These are phyloP conservation scores for Ziziphus jujuba DNA, from an alignment of 306 rosid genomes.

Conservation along the genomic window DNA sequence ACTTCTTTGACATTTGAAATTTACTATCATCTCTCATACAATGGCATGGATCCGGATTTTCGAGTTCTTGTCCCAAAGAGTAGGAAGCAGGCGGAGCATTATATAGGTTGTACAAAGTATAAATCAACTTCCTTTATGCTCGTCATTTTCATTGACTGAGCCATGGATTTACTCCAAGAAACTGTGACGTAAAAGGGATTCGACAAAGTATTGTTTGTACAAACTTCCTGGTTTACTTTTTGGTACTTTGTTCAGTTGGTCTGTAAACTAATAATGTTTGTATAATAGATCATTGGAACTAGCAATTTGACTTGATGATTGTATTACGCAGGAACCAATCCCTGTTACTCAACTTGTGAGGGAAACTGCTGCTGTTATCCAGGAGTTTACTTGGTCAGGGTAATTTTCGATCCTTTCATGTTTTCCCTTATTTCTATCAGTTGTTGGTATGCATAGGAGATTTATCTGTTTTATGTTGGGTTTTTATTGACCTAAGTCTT, in stretches of 20 bases:
- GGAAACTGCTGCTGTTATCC: constrained; percentile 85
- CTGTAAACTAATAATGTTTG: background rate
- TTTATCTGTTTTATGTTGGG: background rate
- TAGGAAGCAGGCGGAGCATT: constrained; percentile 85
- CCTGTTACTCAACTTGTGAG: constrained; percentile 87
- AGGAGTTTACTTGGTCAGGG: constrained; percentile 89
- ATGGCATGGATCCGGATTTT: constrained; percentile 89
- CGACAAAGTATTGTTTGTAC: no score
- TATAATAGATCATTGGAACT: background rate
- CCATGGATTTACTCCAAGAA: no score
- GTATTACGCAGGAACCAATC: constrained; percentile 61
- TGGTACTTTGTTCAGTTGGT: background rate
- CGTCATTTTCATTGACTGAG: constrained; percentile 1
- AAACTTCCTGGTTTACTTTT: background rate
- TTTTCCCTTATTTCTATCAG: background rate
- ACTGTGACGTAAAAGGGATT: no score
- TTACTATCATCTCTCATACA: constrained; percentile 20
- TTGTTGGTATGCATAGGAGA: background rate
- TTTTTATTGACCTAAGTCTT: no score
- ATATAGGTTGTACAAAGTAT: constrained; percentile 68
- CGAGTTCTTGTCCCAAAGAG: constrained; percentile 81
- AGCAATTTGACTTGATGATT: background rate
- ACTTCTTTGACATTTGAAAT: background rate
- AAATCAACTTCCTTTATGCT: background rate
- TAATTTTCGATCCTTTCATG: constrained; percentile 14